Conservation (phyloP, 192 early-diverging fungal species). For the Backusella mclennaniae region DNA sequence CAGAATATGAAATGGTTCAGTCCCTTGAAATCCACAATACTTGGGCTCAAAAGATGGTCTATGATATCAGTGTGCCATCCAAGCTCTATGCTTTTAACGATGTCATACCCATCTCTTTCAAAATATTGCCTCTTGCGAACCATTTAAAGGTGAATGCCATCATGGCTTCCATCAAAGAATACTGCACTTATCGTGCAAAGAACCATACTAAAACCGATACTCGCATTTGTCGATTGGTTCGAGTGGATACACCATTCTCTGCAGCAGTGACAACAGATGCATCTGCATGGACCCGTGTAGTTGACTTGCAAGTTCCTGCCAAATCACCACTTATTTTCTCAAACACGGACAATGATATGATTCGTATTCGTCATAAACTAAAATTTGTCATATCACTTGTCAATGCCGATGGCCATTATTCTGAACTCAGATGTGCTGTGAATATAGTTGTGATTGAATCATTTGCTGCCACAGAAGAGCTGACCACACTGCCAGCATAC, state of each 20-base stretch:
- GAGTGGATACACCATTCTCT: slow-evolving; percentile 11
- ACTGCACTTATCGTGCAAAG: slow-evolving; percentile 44
- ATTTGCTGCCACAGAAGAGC: slow-evolving; percentile 17
- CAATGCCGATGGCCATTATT: slow-evolving; percentile 34
- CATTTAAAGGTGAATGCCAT: slow-evolving; percentile 46
- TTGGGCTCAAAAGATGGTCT: slow-evolving; percentile 58
- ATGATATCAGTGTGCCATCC: slow-evolving; percentile 54
- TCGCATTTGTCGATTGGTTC: slow-evolving; percentile 12
- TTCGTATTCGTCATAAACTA: slow-evolving; percentile 36
- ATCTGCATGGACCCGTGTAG: slow-evolving; percentile 10
- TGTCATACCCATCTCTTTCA: slow-evolving; percentile 48
- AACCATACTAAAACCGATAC: slow-evolving; percentile 24
- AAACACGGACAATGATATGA: slow-evolving; percentile 40
- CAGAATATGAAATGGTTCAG: slow-evolving; percentile 49
- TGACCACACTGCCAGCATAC: slow-evolving; percentile 30
- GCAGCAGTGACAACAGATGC: background rate
- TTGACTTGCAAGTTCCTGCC: slow-evolving; percentile 22
- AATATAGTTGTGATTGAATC: slow-evolving; percentile 35
- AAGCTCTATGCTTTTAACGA: slow-evolving; percentile 54
- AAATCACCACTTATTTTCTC: slow-evolving; percentile 17
- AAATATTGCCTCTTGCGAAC: slow-evolving; percentile 46
- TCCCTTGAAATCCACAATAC: slow-evolving; percentile 53
- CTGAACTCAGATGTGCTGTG: slow-evolving; percentile 36
- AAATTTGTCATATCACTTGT: slow-evolving; percentile 35
- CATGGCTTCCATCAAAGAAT: slow-evolving; percentile 55